A percentile compares a stretch with the other conserved stretches of the same genome.
Conservation (phyloP, 179 eudicot species). For the Carnegiea gigantea region DNA sequence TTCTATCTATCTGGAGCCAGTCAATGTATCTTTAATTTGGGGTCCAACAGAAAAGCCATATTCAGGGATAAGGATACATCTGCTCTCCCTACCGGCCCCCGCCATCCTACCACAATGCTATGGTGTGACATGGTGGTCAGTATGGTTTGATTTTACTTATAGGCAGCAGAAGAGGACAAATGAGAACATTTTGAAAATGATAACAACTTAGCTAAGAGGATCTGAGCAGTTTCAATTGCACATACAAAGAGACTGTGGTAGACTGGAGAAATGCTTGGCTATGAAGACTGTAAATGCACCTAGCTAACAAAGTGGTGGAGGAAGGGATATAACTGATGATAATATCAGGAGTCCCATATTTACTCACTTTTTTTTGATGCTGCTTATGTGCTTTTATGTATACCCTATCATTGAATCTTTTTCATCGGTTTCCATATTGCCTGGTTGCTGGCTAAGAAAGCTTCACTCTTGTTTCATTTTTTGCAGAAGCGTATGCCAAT, state of each 20-base stretch:
- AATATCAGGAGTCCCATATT: background rate
- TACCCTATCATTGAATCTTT: background rate
- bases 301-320: background rate
- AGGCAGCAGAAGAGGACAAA: background rate
- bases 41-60: background rate
- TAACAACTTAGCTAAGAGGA: background rate
- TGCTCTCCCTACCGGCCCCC: background rate
- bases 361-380: background rate
- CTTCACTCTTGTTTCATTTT: constrained; percentile 6
- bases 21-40: background rate
- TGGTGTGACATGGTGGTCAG: background rate
- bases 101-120: background rate
- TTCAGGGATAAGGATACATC: background rate
- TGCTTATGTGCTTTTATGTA: background rate
- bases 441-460: constrained; percentile 2
- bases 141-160: no score
- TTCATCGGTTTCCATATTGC: background rate
- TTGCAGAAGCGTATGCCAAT: constrained; percentile 83
- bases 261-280: no score
- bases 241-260: no score
- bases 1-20: background rate
- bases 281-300: no score
- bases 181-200: background rate
- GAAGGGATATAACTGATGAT: background rate
- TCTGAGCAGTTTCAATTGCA: background rate